These are phyloP conservation scores for Strobilomyces echinocephalus DNA, from an alignment of 768 basidiomycete genomes.

Conservation along the genomic window DNA sequence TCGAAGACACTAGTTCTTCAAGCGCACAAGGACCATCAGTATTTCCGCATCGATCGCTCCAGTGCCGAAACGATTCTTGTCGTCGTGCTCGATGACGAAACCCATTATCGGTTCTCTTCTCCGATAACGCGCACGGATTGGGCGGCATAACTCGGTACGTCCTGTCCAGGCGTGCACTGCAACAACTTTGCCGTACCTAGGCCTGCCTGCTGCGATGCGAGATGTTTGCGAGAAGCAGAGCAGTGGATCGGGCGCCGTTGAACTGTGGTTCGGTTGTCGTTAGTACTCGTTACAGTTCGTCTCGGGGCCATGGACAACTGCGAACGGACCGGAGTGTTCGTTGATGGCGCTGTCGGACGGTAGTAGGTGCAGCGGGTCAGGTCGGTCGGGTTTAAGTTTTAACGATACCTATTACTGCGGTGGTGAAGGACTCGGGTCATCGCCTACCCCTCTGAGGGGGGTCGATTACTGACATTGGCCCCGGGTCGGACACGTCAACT, in stretches of 20 bases:
- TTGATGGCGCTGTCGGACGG: too few relatives aligned
- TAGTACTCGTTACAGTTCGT: not conserved
- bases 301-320: not conserved
- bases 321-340: too few relatives aligned
- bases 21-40: not conserved
- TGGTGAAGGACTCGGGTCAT: too few relatives aligned
- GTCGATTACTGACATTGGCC: not conserved
- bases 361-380: too few relatives aligned
- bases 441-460: not conserved
- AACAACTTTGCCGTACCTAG: not conserved
- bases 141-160: not conserved
- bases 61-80: not conserved
- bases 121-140: not conserved
- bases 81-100: not conserved
- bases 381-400: too few relatives aligned
- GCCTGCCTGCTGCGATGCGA: too few relatives aligned
- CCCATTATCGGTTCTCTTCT: not conserved
- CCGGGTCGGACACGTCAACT: constrained; percentile 11
- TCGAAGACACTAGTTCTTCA: not conserved
- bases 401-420: too few relatives aligned
- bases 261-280: not conserved
- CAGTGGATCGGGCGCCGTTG: not conserved
- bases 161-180: not conserved
- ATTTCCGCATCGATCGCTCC: not conserved
- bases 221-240: not conserved